Conservation (phyloP, 148 eudicot genomes). For the Hydrangea macrophylla region DNA sequence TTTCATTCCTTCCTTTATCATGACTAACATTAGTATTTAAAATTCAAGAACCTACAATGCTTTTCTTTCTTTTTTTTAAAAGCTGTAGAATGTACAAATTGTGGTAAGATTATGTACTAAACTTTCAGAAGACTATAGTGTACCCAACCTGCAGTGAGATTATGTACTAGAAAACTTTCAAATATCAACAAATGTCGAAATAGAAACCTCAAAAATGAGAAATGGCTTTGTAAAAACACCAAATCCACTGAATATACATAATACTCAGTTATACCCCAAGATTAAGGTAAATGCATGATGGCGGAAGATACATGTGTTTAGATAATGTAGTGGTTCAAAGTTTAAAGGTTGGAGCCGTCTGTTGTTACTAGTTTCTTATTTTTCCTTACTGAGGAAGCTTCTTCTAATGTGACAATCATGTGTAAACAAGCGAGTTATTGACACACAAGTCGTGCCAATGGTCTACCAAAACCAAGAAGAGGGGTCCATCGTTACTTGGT, state of each 20-base stretch:
- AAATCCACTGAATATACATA: no score
- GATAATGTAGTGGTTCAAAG: constrained; percentile 1
- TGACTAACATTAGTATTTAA: no score
- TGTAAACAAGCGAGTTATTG: neutral
- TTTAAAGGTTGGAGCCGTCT: no score
- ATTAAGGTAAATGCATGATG: neutral
- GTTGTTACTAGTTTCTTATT: neutral
- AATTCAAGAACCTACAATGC: no score
- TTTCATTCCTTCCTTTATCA: no score
- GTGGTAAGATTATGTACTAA: no score
- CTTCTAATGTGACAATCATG: neutral
- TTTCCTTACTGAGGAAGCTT: neutral
- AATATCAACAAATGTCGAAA: no score
- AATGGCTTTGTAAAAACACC: neutral
- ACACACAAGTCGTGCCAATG: neutral
- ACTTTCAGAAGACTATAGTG: no score
- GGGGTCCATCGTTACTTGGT: constrained; percentile 5
- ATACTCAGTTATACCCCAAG: neutral
- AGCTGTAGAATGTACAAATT: no score
- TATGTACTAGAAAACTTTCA: no score
- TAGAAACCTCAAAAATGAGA: neutral
- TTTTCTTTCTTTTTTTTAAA: no score
- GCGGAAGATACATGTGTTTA: neutral
- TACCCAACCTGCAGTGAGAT: no score
- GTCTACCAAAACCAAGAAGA: neutral